Evolutionary conservation across 306 rosid species (phyloP).

Genomic region (Datisca glomerata): DNA sequence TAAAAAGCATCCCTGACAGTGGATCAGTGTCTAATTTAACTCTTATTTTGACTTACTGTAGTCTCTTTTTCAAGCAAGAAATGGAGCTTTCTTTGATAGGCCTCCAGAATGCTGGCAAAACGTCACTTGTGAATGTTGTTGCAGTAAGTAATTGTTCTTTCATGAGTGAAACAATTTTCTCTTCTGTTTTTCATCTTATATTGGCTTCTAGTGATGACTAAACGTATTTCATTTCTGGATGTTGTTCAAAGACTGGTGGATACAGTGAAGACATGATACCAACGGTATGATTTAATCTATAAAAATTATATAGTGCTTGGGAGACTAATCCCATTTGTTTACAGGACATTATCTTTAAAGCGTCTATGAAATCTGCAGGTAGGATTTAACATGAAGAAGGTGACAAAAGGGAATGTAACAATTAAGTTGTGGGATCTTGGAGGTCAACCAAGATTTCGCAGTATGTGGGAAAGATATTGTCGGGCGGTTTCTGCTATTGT

Average conservation of each 20-base stretch:
- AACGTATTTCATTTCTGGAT: slow-evolving; percentile 11
- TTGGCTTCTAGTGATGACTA: slow-evolving; percentile 10
- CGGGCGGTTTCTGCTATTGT: slow-evolving; percentile 58
- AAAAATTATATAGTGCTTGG: slow-evolving; percentile 1
- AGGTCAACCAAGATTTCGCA: slow-evolving; percentile 62
- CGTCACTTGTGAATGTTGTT: slow-evolving; percentile 61
- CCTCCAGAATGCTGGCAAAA: slow-evolving; percentile 72
- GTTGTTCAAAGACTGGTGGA: slow-evolving; percentile 42
- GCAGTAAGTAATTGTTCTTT: slow-evolving; percentile 32
- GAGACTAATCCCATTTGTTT: background rate
- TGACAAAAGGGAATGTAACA: slow-evolving; percentile 58
- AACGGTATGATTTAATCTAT: slow-evolving; percentile 33
- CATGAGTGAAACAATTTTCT: background rate
- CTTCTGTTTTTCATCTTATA: background rate
- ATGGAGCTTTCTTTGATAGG: slow-evolving; percentile 65
- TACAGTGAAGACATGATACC: slow-evolving; percentile 72
- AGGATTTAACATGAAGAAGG: slow-evolving; percentile 66
- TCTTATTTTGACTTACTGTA: slow-evolving; percentile 4
- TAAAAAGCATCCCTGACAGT: background rate
- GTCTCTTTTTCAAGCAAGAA: slow-evolving; percentile 67
- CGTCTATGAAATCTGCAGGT: slow-evolving; percentile 27
- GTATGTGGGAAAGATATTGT: slow-evolving; percentile 78
- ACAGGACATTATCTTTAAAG: background rate
- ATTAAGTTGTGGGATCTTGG: slow-evolving; percentile 73
- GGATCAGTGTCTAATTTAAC: background rate